Evolutionary conservation across 2,329 filamentous ascomycete genomes (phyloP), one percentile per base, ranked within the genome.

Genomic region (Fusarium sp.): DNA sequence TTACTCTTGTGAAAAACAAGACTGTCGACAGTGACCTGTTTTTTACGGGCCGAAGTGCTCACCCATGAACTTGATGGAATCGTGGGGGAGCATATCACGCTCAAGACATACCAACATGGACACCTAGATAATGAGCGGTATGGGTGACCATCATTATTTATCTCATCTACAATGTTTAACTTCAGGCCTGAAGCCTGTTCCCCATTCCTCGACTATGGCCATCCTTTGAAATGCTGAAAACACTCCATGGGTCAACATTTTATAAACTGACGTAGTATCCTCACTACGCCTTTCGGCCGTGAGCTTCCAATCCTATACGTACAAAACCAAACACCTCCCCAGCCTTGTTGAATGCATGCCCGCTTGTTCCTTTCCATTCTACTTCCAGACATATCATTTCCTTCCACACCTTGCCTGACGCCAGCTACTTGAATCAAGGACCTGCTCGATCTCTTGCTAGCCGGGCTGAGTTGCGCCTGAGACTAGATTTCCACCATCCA

Each of bases 391-490:
- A 70, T 59, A 38, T 54, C 36, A 36, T 58, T 71, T 61, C 68
- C 59, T 63, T 65, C 61, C 58, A 36, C 66, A 49, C 49, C 52
- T 33, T 55, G 64, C 62, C 57, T 71, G 58, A 72, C 72, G 60
- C 74, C 73, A 65, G 70, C 72, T 69, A 36, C 62, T 45, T 69
- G 75, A 75, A 80, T 79, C 79, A 77, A 78, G 79, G 76, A 68
- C 80, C 79, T 78, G 79, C 80, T 79, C 59, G 74, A 79, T 79
- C 73, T 56, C 71, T 65, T 71, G 64, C 70, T 70, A 50, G 72
- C 70, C 63, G 47, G 52, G 62, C 58, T 52, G 57, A 56, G 64
- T 61, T 77, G 56, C 75, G 68, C 75, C 75, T 64, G 62, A 70
- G 62, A 70, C 73, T 62, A 76, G 55, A 70, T 71, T 68, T 57